Evolutionary conservation across 2,329 filamentous ascomycete species (phyloP).

Genomic region (Aspergillus brunneoviolaceus): DNA sequence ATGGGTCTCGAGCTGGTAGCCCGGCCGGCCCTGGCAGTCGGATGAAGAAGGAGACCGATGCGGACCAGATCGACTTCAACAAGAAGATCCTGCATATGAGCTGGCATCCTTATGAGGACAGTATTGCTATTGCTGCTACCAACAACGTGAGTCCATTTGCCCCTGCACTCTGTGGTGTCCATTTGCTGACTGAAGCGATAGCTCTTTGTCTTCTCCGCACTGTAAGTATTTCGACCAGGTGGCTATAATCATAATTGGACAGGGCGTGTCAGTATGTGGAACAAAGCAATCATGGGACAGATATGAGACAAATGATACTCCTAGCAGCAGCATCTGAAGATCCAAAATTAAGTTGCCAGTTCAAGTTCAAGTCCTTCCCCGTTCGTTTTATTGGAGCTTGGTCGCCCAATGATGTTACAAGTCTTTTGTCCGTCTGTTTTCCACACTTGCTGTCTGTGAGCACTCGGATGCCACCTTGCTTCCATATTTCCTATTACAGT

Average conservation of each 20-base stretch:
- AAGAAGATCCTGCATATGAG: constrained; percentile 99
- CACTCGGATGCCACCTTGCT: constrained; percentile 10
- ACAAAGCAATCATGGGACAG: constrained; percentile 12
- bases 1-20: constrained; percentile 81
- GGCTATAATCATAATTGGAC: constrained; percentile 25
- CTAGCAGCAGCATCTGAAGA: constrained; percentile 25
- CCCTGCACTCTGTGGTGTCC: neutral
- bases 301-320: constrained; percentile 20
- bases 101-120: constrained; percentile 99
- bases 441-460: constrained; percentile 9
- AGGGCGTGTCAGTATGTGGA: constrained; percentile 23
- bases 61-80: constrained; percentile 99
- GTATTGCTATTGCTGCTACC: constrained; percentile 97
- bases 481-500: constrained; percentile 6
- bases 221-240: constrained; percentile 46
- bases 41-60: constrained; percentile 99
- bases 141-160: constrained; percentile 78
- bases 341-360: constrained; percentile 25
- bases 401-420: constrained; percentile 3
- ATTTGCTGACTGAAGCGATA: constrained; percentile 32
- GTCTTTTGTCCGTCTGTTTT: constrained; percentile 14
- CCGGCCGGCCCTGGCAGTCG: constrained; percentile 84
- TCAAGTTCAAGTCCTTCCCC: constrained; percentile 18
- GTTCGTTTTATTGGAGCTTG: constrained; percentile 22
- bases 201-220: constrained; percentile 77